phyloP scores from a whole-genome alignment of 352 stramenopile species.

The Phytophthora pseudosyringae region DNA sequence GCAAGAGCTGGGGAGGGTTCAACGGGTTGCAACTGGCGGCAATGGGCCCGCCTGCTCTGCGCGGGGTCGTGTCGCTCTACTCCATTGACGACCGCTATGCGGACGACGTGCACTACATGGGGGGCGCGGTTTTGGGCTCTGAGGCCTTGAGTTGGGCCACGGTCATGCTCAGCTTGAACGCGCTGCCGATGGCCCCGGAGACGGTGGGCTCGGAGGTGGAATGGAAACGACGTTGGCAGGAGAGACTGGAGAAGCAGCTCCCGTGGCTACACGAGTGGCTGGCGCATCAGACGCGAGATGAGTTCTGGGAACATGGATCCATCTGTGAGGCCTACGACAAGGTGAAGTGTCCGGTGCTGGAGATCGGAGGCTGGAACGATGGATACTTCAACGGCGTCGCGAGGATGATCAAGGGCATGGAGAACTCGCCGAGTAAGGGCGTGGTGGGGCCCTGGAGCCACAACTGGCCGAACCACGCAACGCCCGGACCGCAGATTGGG shows the following conservation, averaged over 20 bases:
- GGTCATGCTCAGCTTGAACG: slow-evolving; percentile 59
- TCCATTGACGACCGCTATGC: slow-evolving; percentile 64
- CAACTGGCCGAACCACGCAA: slow-evolving; percentile 59
- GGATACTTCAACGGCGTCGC: slow-evolving; percentile 60
- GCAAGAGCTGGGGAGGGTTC: slow-evolving; percentile 64
- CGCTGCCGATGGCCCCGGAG: slow-evolving; percentile 45
- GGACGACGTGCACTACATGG: slow-evolving; percentile 61
- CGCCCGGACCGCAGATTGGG: slow-evolving; percentile 47
- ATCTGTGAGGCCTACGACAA: slow-evolving; percentile 48
- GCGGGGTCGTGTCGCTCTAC: slow-evolving; percentile 56
- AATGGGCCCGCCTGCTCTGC: slow-evolving; percentile 45
- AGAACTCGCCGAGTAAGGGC: slow-evolving; percentile 44
- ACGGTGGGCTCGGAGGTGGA: slow-evolving; percentile 34
- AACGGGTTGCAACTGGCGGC: slow-evolving; percentile 56
- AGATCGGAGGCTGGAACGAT: slow-evolving; percentile 58
- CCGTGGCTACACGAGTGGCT: slow-evolving; percentile 63
- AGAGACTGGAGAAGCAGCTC: slow-evolving; percentile 48
- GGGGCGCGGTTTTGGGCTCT: slow-evolving; percentile 47
- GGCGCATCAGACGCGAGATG: slow-evolving; percentile 46
- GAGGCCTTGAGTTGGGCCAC: slow-evolving; percentile 60
- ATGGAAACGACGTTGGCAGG: slow-evolving; percentile 39
- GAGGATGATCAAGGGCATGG: slow-evolving; percentile 46
- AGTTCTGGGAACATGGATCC: slow-evolving; percentile 56
- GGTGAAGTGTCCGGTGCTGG: slow-evolving; percentile 47
- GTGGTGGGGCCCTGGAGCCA: slow-evolving; percentile 60